A percentile compares a stretch with the other conserved stretches of the same genome.
phyloP scores from a whole-genome alignment of 768 basidiomycete species.

The Leccinum ochraceum region DNA sequence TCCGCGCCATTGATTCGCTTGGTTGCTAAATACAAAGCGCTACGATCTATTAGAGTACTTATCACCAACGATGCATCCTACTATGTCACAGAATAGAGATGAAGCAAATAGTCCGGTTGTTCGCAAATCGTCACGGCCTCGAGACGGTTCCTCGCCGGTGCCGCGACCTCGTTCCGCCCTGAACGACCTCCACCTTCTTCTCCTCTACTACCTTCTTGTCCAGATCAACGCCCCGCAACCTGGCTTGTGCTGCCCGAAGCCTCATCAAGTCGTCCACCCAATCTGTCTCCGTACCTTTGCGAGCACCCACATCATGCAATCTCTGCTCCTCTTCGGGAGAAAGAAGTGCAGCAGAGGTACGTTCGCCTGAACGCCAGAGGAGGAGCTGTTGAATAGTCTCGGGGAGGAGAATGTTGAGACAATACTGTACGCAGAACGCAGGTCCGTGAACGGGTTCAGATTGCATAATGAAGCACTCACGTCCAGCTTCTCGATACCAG shows the following conservation, averaged over 20 bases:
- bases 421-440: conserved; percentile 49
- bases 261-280: conserved; percentile 68
- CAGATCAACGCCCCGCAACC: conserved; percentile 37
- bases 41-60: not conserved
- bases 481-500: conserved; percentile 51
- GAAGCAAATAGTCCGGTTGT: conserved; percentile 6
- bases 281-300: conserved; percentile 53
- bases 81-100: conserved; percentile 11
- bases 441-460: not conserved
- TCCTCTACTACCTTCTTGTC: conserved; percentile 27
- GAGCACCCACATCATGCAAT: conserved; percentile 50
- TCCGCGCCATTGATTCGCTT: not conserved
- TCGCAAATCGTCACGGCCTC: conserved; percentile 15
- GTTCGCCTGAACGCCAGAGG: conserved; percentile 68
- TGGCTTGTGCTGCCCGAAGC: conserved; percentile 38
- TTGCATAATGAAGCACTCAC: conserved; percentile 33
- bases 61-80: not conserved
- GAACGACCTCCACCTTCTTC: conserved; percentile 17
- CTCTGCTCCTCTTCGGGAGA: conserved; percentile 53
- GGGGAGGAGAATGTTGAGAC: conserved; percentile 67
- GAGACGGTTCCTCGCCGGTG: conserved; percentile 24
- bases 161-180: conserved; percentile 34
- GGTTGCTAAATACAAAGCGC: not conserved
- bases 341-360: conserved; percentile 51
- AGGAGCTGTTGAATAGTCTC: conserved; percentile 72